These are phyloP conservation scores for Trypanosomatidae sp. DNA, from an alignment of 208 protist species.

Conservation along the genomic window DNA sequence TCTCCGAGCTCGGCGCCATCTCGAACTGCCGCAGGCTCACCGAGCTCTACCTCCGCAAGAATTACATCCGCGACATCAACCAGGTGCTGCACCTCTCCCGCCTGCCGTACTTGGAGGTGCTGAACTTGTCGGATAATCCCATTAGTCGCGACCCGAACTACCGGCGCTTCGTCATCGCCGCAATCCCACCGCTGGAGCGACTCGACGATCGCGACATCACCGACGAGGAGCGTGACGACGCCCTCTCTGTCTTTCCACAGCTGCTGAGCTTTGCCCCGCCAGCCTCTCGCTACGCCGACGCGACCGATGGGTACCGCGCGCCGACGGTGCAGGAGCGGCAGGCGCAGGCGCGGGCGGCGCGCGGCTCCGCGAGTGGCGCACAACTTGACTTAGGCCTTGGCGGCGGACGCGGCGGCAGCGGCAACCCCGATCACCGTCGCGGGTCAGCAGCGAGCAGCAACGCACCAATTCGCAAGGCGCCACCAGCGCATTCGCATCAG, in stretches of 20 bases:
- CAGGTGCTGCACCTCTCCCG: slow-evolving; percentile 85
- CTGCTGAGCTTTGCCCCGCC: slow-evolving; percentile 65
- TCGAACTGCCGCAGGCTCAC: slow-evolving; percentile 58
- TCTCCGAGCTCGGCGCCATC: slow-evolving; percentile 74
- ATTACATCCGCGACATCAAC: slow-evolving; percentile 84
- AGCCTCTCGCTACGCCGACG: no score
- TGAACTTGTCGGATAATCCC: slow-evolving; percentile 86
- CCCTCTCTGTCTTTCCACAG: slow-evolving; percentile 76
- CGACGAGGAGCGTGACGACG: slow-evolving; percentile 61
- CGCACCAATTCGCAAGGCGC: slow-evolving; percentile 11
- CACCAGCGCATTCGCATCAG: slow-evolving; percentile 1
- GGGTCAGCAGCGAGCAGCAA: slow-evolving; percentile 9
- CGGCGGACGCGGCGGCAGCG: not conserved
- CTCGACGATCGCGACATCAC: slow-evolving; percentile 79
- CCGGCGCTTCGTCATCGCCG: slow-evolving; percentile 86
- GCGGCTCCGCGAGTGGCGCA: no score
- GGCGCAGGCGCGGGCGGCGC: slow-evolving; percentile 15
- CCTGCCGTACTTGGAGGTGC: slow-evolving; percentile 60
- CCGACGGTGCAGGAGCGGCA: slow-evolving; percentile 23
- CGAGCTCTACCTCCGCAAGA: slow-evolving; percentile 88
- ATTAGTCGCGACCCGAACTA: slow-evolving; percentile 88
- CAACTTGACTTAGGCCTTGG: no score
- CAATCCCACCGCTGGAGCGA: slow-evolving; percentile 61
- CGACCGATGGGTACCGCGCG: no score
- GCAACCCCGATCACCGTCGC: not conserved